Evolutionary conservation across 805 yeast genomes (phyloP).

Genomic region (Pichia cephalocereana): DNA sequence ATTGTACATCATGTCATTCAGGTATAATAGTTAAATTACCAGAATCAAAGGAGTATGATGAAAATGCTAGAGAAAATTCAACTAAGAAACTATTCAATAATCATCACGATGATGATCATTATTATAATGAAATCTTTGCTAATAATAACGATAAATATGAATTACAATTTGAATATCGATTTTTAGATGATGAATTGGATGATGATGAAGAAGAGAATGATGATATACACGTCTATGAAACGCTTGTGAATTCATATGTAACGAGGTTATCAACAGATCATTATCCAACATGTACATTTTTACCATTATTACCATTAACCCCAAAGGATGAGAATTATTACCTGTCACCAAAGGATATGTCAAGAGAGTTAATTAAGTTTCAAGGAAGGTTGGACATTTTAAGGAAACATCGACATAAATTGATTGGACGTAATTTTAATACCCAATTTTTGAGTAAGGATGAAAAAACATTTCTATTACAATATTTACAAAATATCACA

Average conservation of each 20-base stretch:
- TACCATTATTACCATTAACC: constrained; percentile 9
- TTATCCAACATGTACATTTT: constrained; percentile 18
- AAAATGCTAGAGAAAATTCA: neutral
- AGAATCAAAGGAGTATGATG: neutral
- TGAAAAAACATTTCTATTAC: constrained; percentile 1
- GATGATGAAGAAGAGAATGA: constrained; percentile 16
- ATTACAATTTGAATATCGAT: constrained; percentile 2
- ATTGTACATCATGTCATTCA: constrained; percentile 27
- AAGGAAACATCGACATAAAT: constrained; percentile 7
- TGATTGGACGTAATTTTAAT: constrained; percentile 9
- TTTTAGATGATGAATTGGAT: constrained; percentile 1
- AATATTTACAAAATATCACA: neutral
- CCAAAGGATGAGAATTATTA: constrained; percentile 18
- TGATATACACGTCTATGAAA: constrained; percentile 12
- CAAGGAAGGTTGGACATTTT: constrained; percentile 11
- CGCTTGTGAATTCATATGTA: constrained; percentile 20
- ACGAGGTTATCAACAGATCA: constrained; percentile 20
- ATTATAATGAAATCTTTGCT: constrained; percentile 8
- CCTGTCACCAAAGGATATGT: constrained; percentile 19
- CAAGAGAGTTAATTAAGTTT: constrained; percentile 15
- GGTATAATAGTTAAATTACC: constrained; percentile 18
- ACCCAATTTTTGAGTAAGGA: neutral
- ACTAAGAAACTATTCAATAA: neutral
- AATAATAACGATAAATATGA: constrained; percentile 11
- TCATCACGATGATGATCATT: constrained; percentile 1